A percentile compares a stretch with the other conserved stretches of the same genome.
phyloP scores from a whole-genome alignment of 768 basidiomycete species.

The Rhizopogon salebrosus region DNA sequence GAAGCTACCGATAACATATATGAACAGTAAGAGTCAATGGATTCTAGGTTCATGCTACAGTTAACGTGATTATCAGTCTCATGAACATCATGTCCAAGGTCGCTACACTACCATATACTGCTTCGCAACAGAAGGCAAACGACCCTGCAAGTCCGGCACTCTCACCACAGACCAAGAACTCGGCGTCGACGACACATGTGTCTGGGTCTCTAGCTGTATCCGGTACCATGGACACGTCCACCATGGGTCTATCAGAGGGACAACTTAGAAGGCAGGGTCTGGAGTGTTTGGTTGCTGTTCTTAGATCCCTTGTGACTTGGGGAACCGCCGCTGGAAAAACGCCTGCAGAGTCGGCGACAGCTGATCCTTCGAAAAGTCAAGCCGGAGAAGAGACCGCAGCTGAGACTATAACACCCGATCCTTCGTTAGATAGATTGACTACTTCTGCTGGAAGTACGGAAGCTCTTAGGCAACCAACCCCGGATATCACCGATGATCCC shows the following conservation, averaged over 20 bases:
- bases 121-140: conserved; percentile 41
- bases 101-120: conserved; percentile 51
- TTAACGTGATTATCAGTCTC: conserved; percentile 40
- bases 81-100: conserved; percentile 97
- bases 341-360: conserved; percentile 31
- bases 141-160: conserved; percentile 62
- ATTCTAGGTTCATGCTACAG: background rate
- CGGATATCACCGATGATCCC: conserved; percentile 86
- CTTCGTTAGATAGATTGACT: conserved; percentile 51
- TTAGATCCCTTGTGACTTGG: conserved; percentile 91
- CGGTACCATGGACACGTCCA: conserved; percentile 61
- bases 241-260: conserved; percentile 69
- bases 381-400: conserved; percentile 47
- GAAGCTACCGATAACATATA: conserved; percentile 96
- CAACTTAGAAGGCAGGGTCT: conserved; percentile 88
- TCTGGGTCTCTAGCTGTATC: conserved; percentile 62
- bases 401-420: conserved; percentile 52
- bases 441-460: conserved; percentile 45
- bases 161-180: conserved; percentile 37
- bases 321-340: conserved; percentile 49
- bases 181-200: conserved; percentile 43
- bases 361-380: conserved; percentile 42
- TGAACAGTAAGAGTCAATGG: conserved; percentile 62
- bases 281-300: conserved; percentile 86
- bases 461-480: conserved; percentile 60